These are phyloP conservation scores for Cordyceps tenuipes DNA, from an alignment of 2,329 filamentous ascomycete species.

Conservation along the genomic window DNA sequence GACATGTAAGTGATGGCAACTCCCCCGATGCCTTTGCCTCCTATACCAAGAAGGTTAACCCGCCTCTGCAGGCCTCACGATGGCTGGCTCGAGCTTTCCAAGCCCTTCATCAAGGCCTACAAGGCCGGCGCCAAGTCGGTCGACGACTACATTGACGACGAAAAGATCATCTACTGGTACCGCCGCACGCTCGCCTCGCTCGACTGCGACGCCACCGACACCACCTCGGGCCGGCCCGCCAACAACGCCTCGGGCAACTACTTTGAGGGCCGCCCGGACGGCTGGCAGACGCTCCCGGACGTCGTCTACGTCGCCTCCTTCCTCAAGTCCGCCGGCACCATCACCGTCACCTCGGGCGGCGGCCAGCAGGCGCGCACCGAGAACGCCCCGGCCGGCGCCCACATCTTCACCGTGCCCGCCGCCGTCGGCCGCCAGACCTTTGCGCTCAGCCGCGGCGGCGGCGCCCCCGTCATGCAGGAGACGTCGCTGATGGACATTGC, in stretches of 20 bases:
- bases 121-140: slow-evolving; percentile 34
- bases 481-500: slow-evolving; percentile 13
- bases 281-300: slow-evolving; percentile 40
- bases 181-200: slow-evolving; percentile 37
- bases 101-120: slow-evolving; percentile 45
- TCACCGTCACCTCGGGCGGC: slow-evolving; percentile 38
- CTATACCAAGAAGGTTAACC: too few relatives aligned
- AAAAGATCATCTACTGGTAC: slow-evolving; percentile 49
- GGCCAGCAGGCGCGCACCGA: slow-evolving; percentile 31
- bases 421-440: slow-evolving; percentile 10
- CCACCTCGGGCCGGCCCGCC: slow-evolving; percentile 32
- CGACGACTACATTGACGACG: slow-evolving; percentile 35
- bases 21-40: too few relatives aligned
- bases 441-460: slow-evolving; percentile 3
- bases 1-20: slow-evolving; percentile 27
- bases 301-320: slow-evolving; percentile 45
- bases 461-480: slow-evolving; percentile 5
- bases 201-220: slow-evolving; percentile 45
- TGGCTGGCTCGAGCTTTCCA: slow-evolving; percentile 45
- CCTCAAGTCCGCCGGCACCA: slow-evolving; percentile 34
- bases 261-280: slow-evolving; percentile 42
- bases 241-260: slow-evolving; percentile 42
- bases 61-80: slow-evolving; percentile 24
- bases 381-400: slow-evolving; percentile 20
- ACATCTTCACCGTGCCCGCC: slow-evolving; percentile 17